phyloP scores from a whole-genome alignment of 1,284 basidiomycete species.

The Polyporus tsugae region DNA sequence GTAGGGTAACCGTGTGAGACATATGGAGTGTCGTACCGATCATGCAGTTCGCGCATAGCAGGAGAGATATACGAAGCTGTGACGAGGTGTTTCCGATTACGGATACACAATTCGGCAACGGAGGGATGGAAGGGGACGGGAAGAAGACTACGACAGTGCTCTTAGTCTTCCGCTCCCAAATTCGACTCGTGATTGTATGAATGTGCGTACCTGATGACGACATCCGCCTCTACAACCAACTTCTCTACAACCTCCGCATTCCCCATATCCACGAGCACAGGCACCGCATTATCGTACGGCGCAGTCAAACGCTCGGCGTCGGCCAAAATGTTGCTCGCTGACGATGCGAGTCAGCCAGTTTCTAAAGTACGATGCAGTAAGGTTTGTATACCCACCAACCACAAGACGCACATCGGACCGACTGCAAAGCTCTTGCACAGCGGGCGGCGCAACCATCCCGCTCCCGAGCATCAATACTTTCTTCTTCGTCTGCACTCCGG shows the following conservation, averaged over 20 bases:
- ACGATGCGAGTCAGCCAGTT: constrained; percentile 12
- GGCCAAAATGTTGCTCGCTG: constrained; percentile 76
- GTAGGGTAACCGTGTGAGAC: not conserved
- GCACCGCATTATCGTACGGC: constrained; percentile 65
- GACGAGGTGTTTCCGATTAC: constrained; percentile 81
- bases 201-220: constrained; percentile 71
- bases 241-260: constrained; percentile 57
- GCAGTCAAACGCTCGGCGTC: constrained; percentile 68
- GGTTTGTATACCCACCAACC: constrained; percentile 66
- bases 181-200: not conserved
- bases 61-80: constrained; percentile 94
- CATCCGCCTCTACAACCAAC: constrained; percentile 66
- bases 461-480: constrained; percentile 88
- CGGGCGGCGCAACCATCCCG: constrained; percentile 91
- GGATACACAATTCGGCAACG: constrained; percentile 83
- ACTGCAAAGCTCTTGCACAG: constrained; percentile 75
- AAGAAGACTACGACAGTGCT: constrained; percentile 63
- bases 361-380: constrained; percentile 15
- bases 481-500: constrained; percentile 46
- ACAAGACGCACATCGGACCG: constrained; percentile 69
- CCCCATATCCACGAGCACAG: constrained; percentile 69
- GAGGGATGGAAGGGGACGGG: constrained; percentile 81
- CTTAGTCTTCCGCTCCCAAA: not conserved
- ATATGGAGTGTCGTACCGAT: constrained; percentile 53
- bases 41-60: constrained; percentile 78